Conservation (phyloP, 164 flowering plant genomes). For the Vitis cinerea region DNA sequence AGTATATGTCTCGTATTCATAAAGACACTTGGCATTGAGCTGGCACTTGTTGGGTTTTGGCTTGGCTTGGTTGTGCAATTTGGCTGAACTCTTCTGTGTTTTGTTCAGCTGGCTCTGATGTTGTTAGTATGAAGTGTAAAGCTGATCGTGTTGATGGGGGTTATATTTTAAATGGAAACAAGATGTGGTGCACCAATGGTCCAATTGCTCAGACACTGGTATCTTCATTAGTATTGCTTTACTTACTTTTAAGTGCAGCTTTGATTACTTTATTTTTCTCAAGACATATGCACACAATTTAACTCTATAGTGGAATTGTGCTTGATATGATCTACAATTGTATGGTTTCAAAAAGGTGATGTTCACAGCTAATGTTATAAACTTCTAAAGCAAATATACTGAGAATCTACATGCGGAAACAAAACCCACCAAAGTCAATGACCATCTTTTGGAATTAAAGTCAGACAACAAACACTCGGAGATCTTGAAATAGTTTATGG, state of each 20-base stretch:
- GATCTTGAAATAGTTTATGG: neutral
- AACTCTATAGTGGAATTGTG: neutral
- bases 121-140: slow-evolving; percentile 98
- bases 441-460: neutral
- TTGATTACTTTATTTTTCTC: neutral
- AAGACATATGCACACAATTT: no score
- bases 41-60: neutral
- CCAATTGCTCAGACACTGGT: slow-evolving; percentile 94
- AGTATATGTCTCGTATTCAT: neutral
- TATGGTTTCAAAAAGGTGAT: neutral
- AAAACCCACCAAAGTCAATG: neutral
- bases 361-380: neutral
- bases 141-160: slow-evolving; percentile 95
- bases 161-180: slow-evolving; percentile 90
- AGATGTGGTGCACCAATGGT: slow-evolving; percentile 99
- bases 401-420: neutral
- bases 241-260: neutral
- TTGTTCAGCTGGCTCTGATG: slow-evolving; percentile 97
- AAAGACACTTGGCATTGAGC: neutral
- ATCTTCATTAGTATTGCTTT: slow-evolving; percentile 4
- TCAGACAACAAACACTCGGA: no score
- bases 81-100: slow-evolving; percentile 2
- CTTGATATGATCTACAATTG: neutral
- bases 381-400: neutral
- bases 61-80: neutral